Evolutionary conservation across 306 rosid species (phyloP), one percentile per base, ranked within the genome.

Genomic region (Prunus armeniaca): DNA sequence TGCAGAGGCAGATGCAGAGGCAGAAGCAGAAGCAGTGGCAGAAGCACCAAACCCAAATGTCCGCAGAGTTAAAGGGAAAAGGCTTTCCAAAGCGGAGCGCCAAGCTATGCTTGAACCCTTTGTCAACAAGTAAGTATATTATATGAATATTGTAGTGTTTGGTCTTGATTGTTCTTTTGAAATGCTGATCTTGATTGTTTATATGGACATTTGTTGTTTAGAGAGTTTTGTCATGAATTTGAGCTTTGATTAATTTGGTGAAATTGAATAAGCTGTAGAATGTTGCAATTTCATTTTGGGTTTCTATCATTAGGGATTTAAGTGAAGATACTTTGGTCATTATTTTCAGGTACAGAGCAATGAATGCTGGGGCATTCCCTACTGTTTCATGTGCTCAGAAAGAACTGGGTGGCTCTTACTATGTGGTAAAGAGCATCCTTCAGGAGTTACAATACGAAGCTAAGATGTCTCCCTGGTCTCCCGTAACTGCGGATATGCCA

Each of bases 351-450:
- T 85, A 89, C 77, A 82, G 81, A 76, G 87, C 84, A 52, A 81
- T 62, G 73, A 86, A 89, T 87, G 86, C 55, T 0, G 97, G 97
- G 60, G 86, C 84, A 61, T 85, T 92, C 56, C 97, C 97, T 25
- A 9, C 24, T 58, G 0, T 6, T 62, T 8, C 3, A 7, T 24
- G 20, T 77, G 56, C 85, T 25, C 0, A 0, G 24, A 81, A 84
- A 70, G 75, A 92, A 83, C 86, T 88, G 60, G 97, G 97, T 72
- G 95, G 97, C 28, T 1, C 73, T 79, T 84, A 61, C 84, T 92
- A 92, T 78, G 9, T 70, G 60, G 11, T 88, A 51, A 88, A 86
- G 78, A 76, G 75, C 47, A 88, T 89, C 55, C 18, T 89, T 66
- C 89, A 80, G 83, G 95, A 89, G 79, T 72, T 92, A 62, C 25